Conservation (phyloP, 805 yeast genomes). For the Lipomyces mesembrius region DNA sequence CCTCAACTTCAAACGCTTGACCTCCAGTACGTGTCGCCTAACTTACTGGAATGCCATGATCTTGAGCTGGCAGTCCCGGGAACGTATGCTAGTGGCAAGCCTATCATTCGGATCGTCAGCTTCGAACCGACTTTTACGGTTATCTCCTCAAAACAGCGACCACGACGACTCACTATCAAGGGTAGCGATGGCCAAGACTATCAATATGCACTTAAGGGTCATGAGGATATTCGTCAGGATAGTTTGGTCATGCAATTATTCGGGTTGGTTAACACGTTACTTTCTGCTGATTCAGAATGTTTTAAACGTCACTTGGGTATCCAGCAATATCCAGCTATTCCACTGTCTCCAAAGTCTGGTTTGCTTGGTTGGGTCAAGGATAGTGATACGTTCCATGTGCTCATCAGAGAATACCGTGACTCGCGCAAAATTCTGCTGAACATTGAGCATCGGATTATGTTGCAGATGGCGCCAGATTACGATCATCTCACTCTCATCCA, state of each 20-base stretch:
- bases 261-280: constrained; percentile 89
- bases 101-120: constrained; percentile 68
- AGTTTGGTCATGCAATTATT: constrained; percentile 96
- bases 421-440: constrained; percentile 85
- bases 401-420: constrained; percentile 90
- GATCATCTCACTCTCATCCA: constrained; percentile 86
- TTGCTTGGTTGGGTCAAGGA: constrained; percentile 96
- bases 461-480: constrained; percentile 97
- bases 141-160: constrained; percentile 94
- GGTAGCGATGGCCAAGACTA: constrained; percentile 95
- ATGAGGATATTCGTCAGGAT: constrained; percentile 97
- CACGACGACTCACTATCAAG: constrained; percentile 74
- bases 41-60: constrained; percentile 73
- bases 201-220: constrained; percentile 84
- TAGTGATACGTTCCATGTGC: constrained; percentile 92
- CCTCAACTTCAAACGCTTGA: constrained; percentile 87
- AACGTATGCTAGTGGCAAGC: constrained; percentile 83
- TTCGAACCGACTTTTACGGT: constrained; percentile 86
- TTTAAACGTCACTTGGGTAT: constrained; percentile 94
- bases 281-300: constrained; percentile 90
- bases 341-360: constrained; percentile 96
- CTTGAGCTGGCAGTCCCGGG: constrained; percentile 93
- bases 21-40: constrained; percentile 92
- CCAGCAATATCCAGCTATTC: constrained; percentile 90
- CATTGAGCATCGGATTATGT: constrained; percentile 93